Percentiles rank a stretch among this genome's conserved stretches.
Conservation (phyloP, 2,329 filamentous ascomycete genomes). For the Fusarium succisae region DNA sequence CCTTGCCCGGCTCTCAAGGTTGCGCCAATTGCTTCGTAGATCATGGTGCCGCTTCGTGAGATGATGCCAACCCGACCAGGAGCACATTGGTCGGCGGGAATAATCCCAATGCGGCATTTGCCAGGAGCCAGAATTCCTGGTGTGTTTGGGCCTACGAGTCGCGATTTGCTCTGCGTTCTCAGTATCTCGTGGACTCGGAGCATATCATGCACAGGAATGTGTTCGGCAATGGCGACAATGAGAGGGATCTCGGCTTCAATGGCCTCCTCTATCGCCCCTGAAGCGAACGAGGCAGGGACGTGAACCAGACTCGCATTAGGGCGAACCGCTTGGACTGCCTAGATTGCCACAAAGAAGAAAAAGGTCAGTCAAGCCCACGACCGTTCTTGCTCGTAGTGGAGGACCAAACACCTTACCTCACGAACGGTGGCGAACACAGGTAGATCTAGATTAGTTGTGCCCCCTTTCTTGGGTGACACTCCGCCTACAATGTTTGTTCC, state of each 20-base stretch:
- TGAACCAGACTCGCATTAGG: neutral
- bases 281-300: neutral
- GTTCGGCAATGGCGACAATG: neutral
- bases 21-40: neutral
- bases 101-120: neutral
- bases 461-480: neutral
- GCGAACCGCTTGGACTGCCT: neutral
- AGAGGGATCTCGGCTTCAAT: neutral
- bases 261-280: neutral
- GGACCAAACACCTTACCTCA: neutral
- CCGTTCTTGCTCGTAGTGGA: neutral
- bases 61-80: neutral
- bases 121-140: neutral
- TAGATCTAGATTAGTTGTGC: neutral
- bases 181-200: neutral
- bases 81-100: neutral
- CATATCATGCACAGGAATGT: neutral
- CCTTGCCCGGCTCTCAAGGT: neutral
- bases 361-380: neutral
- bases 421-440: neutral
- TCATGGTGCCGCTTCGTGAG: neutral
- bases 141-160: neutral
- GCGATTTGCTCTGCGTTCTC: neutral
- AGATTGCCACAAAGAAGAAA: no score
- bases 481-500: neutral